Percentiles rank a stretch among this genome's conserved stretches.
These are phyloP conservation scores for Cladophialophora psammophila DNA, from an alignment of 2,329 filamentous ascomycete species.

Conservation along the genomic window DNA sequence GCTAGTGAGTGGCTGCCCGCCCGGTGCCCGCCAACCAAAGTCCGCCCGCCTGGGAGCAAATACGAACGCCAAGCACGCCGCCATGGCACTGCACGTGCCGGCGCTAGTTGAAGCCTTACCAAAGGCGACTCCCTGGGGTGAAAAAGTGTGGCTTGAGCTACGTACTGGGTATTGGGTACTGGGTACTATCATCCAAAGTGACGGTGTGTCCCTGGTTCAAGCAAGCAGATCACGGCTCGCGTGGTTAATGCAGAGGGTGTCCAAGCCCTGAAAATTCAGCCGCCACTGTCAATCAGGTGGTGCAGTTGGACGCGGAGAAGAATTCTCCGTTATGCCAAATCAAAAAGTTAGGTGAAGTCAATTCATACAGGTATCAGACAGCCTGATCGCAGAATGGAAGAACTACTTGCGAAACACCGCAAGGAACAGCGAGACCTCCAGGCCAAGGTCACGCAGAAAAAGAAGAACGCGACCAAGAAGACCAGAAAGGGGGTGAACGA, in stretches of 20 bases:
- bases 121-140: neutral
- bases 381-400: slow-evolving; percentile 65
- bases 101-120: neutral
- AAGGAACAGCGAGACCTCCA: slow-evolving; percentile 90
- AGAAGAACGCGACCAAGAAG: slow-evolving; percentile 92
- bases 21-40: neutral
- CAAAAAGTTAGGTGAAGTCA: neutral
- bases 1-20: neutral
- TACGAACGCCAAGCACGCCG: neutral
- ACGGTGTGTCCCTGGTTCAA: no score
- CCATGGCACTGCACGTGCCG: slow-evolving; percentile 5
- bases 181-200: no score
- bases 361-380: neutral
- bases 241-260: neutral
- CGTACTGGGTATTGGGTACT: no score
- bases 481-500: slow-evolving; percentile 73
- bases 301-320: neutral
- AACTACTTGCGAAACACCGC: slow-evolving; percentile 78
- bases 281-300: neutral
- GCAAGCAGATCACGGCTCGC: neutral
- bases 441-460: slow-evolving; percentile 87
- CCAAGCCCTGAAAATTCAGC: neutral
- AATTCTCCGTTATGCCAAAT: neutral
- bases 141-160: slow-evolving; percentile 4
- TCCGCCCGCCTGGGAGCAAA: neutral